Evolutionary conservation across 2,329 filamentous ascomycete species (phyloP).

Genomic region (Botryotinia calthae): DNA sequence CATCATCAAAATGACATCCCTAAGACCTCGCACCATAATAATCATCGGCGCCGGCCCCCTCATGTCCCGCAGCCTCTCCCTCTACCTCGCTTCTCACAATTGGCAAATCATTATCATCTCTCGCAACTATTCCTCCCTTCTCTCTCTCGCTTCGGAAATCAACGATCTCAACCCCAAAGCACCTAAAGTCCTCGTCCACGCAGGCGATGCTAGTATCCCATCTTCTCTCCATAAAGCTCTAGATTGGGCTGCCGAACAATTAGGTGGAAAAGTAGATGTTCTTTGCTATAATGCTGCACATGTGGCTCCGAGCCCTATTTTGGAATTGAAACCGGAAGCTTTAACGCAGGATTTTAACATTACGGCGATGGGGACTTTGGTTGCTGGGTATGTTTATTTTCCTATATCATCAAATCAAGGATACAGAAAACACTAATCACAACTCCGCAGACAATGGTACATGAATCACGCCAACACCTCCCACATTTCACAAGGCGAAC

Average conservation of each 20-base stretch:
- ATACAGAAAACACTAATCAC: background rate
- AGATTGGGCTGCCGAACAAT: slow-evolving; percentile 2
- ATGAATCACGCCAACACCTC: slow-evolving; percentile 3
- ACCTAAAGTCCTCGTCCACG: background rate
- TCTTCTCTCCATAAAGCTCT: slow-evolving; percentile 6
- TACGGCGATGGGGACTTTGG: background rate
- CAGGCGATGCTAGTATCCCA: slow-evolving; percentile 1
- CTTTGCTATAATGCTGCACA: slow-evolving; percentile 12
- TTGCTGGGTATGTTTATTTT: slow-evolving; percentile 1
- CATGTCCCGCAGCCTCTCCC: slow-evolving; percentile 18
- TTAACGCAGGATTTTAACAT: slow-evolving; percentile 12
- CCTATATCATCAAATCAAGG: too few relatives aligned
- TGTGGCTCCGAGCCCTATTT: background rate
- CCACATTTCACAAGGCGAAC: background rate
- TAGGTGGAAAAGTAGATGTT: slow-evolving; percentile 2
- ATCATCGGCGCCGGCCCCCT: slow-evolving; percentile 16
- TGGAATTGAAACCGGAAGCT: background rate
- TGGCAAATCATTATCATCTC: slow-evolving; percentile 17
- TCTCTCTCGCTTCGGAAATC: background rate
- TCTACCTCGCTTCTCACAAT: slow-evolving; percentile 16
- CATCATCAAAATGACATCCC: background rate
- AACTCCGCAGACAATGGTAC: slow-evolving; percentile 1
- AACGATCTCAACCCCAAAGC: background rate
- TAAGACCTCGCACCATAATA: slow-evolving; percentile 12
- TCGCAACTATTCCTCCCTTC: background rate